Conservation (phyloP, 805 yeast species). For the Candida tallmaniae region DNA sequence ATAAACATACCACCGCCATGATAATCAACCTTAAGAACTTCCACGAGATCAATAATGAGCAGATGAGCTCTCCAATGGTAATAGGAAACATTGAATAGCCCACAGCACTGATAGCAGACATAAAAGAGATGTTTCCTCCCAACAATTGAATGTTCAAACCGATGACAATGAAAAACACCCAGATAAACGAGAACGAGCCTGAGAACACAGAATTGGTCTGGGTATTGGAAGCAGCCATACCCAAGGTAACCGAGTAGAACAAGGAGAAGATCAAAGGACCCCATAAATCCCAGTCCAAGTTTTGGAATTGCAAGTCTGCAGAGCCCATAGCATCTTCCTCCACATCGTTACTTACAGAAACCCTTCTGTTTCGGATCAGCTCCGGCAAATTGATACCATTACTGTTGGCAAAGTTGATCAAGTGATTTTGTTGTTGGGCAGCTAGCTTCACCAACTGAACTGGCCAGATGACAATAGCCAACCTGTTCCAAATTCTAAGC, state of each 20-base stretch:
- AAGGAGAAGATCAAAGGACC: constrained; percentile 67
- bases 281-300: constrained; percentile 62
- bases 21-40: constrained; percentile 47
- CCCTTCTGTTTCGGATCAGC: constrained; percentile 25
- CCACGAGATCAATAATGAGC: constrained; percentile 43
- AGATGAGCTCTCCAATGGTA: constrained; percentile 46
- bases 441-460: constrained; percentile 36
- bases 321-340: constrained; percentile 25
- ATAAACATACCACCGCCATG: constrained; percentile 43
- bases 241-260: constrained; percentile 48
- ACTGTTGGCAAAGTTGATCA: constrained; percentile 30
- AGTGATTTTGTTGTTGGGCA: constrained; percentile 25
- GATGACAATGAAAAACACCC: constrained; percentile 58
- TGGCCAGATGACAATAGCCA: constrained; percentile 42
- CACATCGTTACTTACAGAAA: constrained; percentile 22
- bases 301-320: constrained; percentile 13
- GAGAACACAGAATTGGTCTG: constrained; percentile 55
- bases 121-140: constrained; percentile 58
- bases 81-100: constrained; percentile 71
- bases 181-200: constrained; percentile 57
- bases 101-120: constrained; percentile 64
- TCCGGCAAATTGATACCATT: constrained; percentile 35
- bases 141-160: constrained; percentile 63
- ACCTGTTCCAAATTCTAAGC: constrained; percentile 29
- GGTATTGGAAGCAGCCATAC: constrained; percentile 40